Conservation (phyloP, 208 protist species). For the Acanthamoeba culbertsoni region DNA sequence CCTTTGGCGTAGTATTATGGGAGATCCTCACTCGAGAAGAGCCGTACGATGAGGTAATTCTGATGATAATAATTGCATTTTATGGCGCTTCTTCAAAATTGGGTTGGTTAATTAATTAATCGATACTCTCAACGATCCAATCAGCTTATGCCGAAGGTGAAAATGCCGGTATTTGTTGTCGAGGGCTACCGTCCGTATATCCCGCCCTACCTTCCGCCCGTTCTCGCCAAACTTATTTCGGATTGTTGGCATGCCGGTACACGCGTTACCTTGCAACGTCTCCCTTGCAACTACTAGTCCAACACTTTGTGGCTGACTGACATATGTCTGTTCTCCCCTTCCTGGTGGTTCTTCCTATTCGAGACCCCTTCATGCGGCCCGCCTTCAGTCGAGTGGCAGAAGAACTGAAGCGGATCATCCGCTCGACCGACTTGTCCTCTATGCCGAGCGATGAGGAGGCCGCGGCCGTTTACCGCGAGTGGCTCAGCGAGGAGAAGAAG, state of each 20-base stretch:
- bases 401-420: not conserved
- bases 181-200: conserved; percentile 31
- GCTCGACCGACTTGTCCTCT: not conserved
- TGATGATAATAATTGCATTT: not conserved
- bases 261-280: no score
- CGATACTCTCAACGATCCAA: no score
- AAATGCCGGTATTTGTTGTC: not conserved
- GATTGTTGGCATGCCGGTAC: conserved; percentile 23
- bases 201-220: not conserved
- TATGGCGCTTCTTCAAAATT: not conserved
- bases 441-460: not conserved
- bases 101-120: no score
- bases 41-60: not conserved
- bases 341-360: no score
- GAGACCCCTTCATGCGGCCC: not conserved
- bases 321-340: no score
- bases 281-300: no score
- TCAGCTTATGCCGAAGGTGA: conserved; percentile 4
- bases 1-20: conserved; percentile 15
- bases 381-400: not conserved
- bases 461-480: not conserved
- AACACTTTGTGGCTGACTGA: no score
- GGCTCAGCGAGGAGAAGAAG: not conserved
- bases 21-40: conserved; percentile 27
- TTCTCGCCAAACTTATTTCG: not conserved